These are phyloP conservation scores for Diversispora eburnea DNA, from an alignment of 192 early-diverging fungal genomes.

Conservation along the genomic window DNA sequence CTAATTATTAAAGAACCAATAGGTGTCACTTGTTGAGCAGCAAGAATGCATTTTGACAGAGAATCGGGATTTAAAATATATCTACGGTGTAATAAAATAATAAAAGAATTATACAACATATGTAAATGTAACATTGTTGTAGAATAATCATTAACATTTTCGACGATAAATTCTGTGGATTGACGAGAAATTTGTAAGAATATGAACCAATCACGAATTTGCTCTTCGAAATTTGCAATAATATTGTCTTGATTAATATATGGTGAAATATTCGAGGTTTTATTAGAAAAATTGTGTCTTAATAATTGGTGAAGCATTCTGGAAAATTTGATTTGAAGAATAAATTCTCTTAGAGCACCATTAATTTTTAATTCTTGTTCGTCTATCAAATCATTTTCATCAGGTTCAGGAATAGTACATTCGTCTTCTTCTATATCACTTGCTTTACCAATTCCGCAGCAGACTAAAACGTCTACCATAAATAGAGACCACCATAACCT, in stretches of 20 bases:
- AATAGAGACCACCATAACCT: slow-evolving; percentile 29
- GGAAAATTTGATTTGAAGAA: slow-evolving; percentile 17
- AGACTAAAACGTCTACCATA: slow-evolving; percentile 29
- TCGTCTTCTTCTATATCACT: slow-evolving; percentile 22
- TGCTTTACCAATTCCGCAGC: slow-evolving; percentile 10
- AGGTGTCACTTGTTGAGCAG: background rate
- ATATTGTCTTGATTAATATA: background rate
- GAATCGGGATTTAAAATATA: slow-evolving; percentile 15
- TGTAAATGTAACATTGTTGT: background rate
- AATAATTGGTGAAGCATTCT: slow-evolving; percentile 15
- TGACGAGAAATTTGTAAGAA: background rate
- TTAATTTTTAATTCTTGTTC: slow-evolving; percentile 13
- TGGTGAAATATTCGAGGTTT: background rate
- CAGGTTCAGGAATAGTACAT: slow-evolving; percentile 22
- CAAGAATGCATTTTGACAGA: background rate
- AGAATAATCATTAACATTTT: background rate
- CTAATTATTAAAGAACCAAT: background rate
- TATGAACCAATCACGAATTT: slow-evolving; percentile 8
- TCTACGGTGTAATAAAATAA: slow-evolving; percentile 6
- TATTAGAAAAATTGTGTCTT: slow-evolving; percentile 8
- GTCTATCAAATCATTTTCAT: background rate
- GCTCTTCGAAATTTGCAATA: slow-evolving; percentile 2
- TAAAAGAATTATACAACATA: slow-evolving; percentile 19
- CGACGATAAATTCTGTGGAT: background rate
- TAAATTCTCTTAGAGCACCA: slow-evolving; percentile 11